Evolutionary conservation across 1,284 basidiomycete species (phyloP).

Genomic region (Blastosporella zonata): DNA sequence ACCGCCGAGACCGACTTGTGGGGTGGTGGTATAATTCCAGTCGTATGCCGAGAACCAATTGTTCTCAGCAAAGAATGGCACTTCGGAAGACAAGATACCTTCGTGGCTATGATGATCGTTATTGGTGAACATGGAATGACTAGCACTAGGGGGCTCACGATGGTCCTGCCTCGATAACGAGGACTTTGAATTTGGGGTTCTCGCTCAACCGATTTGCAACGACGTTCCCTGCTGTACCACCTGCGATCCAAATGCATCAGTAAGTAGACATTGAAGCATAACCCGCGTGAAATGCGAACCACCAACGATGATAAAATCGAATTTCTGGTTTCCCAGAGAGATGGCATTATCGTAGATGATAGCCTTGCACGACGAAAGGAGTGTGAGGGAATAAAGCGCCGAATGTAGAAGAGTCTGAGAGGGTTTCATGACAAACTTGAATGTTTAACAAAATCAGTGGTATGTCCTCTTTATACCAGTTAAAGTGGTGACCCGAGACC

Average conservation of each 20-base stretch:
- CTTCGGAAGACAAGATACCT: conserved; percentile 11
- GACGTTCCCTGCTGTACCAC: conserved; percentile 15
- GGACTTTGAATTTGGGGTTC: conserved; percentile 11
- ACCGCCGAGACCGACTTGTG: conserved; percentile 13
- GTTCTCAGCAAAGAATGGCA: conserved; percentile 13
- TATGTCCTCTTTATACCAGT: conserved; percentile 1
- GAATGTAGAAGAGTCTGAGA: conserved; percentile 1
- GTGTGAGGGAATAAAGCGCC: conserved; percentile 1
- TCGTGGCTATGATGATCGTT: not conserved
- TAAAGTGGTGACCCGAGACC: conserved; percentile 1
- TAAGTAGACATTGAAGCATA: not conserved
- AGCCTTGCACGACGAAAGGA: not conserved
- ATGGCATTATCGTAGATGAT: conserved; percentile 3
- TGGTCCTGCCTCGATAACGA: conserved; percentile 16
- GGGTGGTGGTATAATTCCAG: conserved; percentile 19
- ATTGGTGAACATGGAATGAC: not conserved
- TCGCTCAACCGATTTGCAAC: conserved; percentile 14
- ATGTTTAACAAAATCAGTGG: not conserved
- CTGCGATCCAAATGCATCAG: not conserved
- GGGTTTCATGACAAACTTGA: conserved; percentile 2
- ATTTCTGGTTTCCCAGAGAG: conserved; percentile 7
- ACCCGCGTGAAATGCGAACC: not conserved
- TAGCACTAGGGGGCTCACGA: conserved; percentile 5
- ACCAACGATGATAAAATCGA: conserved; percentile 17
- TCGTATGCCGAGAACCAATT: conserved; percentile 13